Evolutionary conservation across 371 early-diverging fungal genomes (phyloP).

Genomic region (Rhizoclosmatium hyalinum): DNA sequence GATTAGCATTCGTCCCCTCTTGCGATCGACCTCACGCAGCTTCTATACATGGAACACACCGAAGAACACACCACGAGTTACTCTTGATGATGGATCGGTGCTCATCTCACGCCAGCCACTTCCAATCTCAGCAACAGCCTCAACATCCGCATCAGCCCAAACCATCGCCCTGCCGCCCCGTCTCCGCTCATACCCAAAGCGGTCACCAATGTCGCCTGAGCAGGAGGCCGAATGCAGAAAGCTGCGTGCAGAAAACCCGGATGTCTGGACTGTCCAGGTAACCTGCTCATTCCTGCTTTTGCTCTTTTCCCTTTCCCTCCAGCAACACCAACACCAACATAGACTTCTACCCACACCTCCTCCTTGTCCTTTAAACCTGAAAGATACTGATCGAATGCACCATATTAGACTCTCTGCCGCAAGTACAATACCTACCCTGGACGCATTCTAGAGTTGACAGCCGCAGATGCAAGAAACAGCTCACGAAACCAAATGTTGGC

Average conservation of each 20-base stretch:
- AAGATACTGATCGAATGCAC: neutral
- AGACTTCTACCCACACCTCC: neutral
- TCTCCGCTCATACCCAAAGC: constrained; percentile 39
- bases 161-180: constrained; percentile 35
- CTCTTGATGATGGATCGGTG: constrained; percentile 51
- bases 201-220: constrained; percentile 31
- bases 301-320: neutral
- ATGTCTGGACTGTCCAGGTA: constrained; percentile 50
- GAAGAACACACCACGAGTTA: constrained; percentile 42
- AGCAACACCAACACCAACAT: neutral
- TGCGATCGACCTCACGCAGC: constrained; percentile 23
- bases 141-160: neutral
- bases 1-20: neutral
- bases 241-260: constrained; percentile 48
- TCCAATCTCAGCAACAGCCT: constrained; percentile 19
- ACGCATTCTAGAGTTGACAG: constrained; percentile 38
- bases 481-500: constrained; percentile 39
- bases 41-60: constrained; percentile 53
- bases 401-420: constrained; percentile 34
- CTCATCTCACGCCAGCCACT: constrained; percentile 39
- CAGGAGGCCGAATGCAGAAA: constrained; percentile 40
- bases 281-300: neutral
- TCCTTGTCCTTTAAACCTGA: too few relatives aligned
- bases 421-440: constrained; percentile 46
- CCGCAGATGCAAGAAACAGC: neutral